Evolutionary conservation across 164 flowering plant genomes (phyloP), one percentile per base, ranked within the genome.

Genomic region (Magnolia kwangsiensis): DNA sequence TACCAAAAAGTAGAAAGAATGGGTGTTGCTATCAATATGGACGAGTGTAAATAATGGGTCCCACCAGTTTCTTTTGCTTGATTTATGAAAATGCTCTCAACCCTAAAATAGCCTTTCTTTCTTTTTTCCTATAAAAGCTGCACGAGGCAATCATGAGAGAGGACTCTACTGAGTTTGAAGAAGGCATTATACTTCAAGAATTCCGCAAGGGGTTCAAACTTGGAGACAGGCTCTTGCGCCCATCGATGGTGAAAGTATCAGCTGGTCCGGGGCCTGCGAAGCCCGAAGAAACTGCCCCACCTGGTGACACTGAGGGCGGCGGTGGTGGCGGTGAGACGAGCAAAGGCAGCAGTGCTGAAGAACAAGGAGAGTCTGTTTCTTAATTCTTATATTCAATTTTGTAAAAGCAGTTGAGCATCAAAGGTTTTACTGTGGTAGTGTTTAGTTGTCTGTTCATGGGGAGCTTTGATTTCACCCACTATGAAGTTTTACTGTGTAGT

Each of bases 61-160:
- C 58, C 18, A 10, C 61, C 8, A 10, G 2, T 55, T 64, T 64
- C 24, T 21, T 64, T 64, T 64, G 24, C 67, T 64, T 6, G 21
- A 64, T 64, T 19, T 21, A 23, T 27, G 16, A 31, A 14, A 29
- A 10, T 23, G 23, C 20, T 50, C 18, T n/a, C 58, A 10, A 50
- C 45, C 11, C 73, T 71, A 19, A 71, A 37, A 71, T 24, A 50
- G 31, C 23, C 19, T 50, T 77, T 37, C 45, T 4, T 37, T 37
- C 45, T 4, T 37, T 37, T 37, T 79, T 7, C 16, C 37, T 23
- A 61, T 49, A 51, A 79, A 71, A 94, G 98, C 82, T 92, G 72
- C 98, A 94, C 77, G 98, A 94, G 79, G 98, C 98, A 23, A 93
- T 93, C 69, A 91, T 93, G 98, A 88, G 89, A 0, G 98, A 92